These are phyloP conservation scores for Kregervanrija fluxuum DNA, from an alignment of 805 yeast species.

Conservation along the genomic window DNA sequence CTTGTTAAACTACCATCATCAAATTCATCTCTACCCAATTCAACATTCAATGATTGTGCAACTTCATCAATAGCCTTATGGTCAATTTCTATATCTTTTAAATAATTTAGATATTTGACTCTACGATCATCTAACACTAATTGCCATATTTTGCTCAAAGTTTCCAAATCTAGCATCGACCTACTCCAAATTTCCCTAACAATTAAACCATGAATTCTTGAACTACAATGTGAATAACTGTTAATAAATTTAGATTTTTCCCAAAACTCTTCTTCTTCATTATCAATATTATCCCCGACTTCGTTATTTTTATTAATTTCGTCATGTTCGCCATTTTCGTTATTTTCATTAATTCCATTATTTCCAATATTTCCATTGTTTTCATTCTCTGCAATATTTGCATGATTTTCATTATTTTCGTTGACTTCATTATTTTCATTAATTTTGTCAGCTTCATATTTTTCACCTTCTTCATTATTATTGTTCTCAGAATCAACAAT, in stretches of 20 bases:
- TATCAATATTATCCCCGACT: not conserved
- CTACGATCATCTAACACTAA: constrained; percentile 48
- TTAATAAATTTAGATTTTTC: constrained; percentile 6
- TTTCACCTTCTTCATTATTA: too few relatives aligned
- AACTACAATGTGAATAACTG: constrained; percentile 4
- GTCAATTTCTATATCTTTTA: not conserved
- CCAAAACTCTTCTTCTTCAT: not conserved
- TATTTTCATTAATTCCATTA: too few relatives aligned
- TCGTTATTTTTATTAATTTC: too few relatives aligned
- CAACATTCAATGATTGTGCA: constrained; percentile 8
- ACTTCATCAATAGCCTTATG: not conserved
- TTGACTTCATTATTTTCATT: too few relatives aligned
- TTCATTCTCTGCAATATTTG: not conserved
- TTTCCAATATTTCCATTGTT: not conserved
- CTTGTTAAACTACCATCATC: constrained; percentile 70
- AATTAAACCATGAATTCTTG: constrained; percentile 47
- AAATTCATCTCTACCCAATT: constrained; percentile 47
- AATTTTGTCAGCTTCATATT: too few relatives aligned
- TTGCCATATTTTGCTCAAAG: constrained; percentile 62
- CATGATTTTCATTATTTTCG: not conserved
- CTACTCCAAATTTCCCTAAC: constrained; percentile 79
- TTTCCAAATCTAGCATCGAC: constrained; percentile 60
- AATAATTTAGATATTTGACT: constrained; percentile 33
- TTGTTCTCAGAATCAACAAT: too few relatives aligned
- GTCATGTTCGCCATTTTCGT: too few relatives aligned